Evolutionary conservation across 1,284 basidiomycete species (phyloP), one percentile per base, ranked within the genome.

Genomic region (Malassezia psittaci): DNA sequence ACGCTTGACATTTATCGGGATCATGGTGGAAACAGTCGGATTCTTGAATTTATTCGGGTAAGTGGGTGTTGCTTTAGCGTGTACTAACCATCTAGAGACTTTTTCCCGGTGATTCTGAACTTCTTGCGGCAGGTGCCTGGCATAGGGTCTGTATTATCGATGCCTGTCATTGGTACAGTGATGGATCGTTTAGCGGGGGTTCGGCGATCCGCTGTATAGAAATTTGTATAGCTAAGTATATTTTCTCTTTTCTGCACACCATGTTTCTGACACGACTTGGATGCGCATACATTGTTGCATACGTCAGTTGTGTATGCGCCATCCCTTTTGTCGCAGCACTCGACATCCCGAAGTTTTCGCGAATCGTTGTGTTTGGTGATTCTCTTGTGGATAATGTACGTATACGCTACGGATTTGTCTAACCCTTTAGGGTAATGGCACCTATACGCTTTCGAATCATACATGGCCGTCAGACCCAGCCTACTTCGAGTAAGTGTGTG

Each of bases 71-170:
- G 48, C 36, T 39, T 9, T 18, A 16, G 39, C 5, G 39, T 3
- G 7, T 29, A 29, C 24, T 29, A 21, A 54, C 62, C 39, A 57
- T 50, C n/a, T 56, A 98, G 93, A 46, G 93, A 96, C 77, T 99
- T 99, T 81, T 98, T 98, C 83, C 94, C 94, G 5, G 93, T 96
- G 55, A 88, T 98, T 57, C 80, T 99, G 56, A 91, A 88, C 45
- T 96, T 98, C 80, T 77, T 98, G 63, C 81, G 94, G 62, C 94
- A 98, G 77, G 77, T 96, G 54, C 94, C 94, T 1, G 83, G 96
- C 65, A 82, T 99, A 57, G 94, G 94, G 33, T 87, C 83, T 1
- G 76, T 90, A 60, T 77, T 99, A 46, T 86, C 85, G 5, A 74
- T 96, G 62, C 93, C 94, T 3, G 72, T 65, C 19, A 68, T 78